These are phyloP conservation scores for Heliocybe sulcata DNA, from an alignment of 1,284 basidiomycete genomes.

Conservation along the genomic window DNA sequence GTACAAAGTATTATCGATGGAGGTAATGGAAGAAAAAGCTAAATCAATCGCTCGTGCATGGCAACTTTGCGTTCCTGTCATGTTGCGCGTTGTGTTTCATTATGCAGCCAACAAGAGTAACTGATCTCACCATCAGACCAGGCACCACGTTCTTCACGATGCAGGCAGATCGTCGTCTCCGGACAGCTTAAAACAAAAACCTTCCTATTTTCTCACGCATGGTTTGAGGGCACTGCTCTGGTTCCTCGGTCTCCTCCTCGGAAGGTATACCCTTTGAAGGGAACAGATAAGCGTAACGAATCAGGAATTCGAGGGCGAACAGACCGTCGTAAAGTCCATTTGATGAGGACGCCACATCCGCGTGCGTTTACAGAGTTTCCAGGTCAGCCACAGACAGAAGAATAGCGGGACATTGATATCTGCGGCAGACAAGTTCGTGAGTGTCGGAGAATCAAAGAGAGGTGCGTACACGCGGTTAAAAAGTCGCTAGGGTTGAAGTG, in stretches of 20 bases:
- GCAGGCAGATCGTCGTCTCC: too few relatives aligned
- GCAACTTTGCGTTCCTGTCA: too few relatives aligned
- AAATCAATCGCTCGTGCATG: too few relatives aligned
- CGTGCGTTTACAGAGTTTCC: constrained; percentile 49
- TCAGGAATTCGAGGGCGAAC: constrained; percentile 7
- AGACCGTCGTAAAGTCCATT: constrained; percentile 52
- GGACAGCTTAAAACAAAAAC: constrained; percentile 26
- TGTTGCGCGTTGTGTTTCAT: too few relatives aligned
- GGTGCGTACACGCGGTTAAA: constrained; percentile 34
- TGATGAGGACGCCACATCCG: constrained; percentile 39
- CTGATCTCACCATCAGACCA: too few relatives aligned
- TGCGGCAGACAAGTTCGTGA: constrained; percentile 1
- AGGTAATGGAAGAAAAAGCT: too few relatives aligned
- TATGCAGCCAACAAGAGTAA: too few relatives aligned
- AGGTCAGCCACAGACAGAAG: constrained; percentile 36
- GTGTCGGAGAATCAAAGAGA: background rate
- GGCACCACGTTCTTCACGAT: too few relatives aligned
- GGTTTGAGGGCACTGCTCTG: constrained; percentile 28
- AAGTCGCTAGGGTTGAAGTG: constrained; percentile 51
- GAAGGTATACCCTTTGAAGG: constrained; percentile 36
- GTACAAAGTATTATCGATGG: too few relatives aligned
- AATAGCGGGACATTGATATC: constrained; percentile 47
- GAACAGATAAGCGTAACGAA: background rate
- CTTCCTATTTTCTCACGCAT: constrained; percentile 28
- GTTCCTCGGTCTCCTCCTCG: constrained; percentile 44